Evolutionary conservation across 352 stramenopile genomes (phyloP).

Genomic region (Globisporangium recalcitrans): DNA sequence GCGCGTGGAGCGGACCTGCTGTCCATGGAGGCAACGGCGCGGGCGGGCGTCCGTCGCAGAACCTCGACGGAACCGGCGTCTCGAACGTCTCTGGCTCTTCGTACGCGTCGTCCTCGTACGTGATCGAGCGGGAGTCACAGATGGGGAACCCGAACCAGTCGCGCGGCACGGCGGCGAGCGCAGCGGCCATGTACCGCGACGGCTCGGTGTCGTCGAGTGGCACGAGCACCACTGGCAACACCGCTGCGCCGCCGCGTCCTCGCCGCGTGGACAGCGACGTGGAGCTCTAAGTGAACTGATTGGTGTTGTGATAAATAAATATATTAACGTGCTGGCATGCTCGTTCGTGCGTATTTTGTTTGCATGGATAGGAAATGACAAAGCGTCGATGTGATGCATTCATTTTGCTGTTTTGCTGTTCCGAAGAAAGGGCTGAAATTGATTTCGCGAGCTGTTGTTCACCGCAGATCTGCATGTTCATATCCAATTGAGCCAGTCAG

Average conservation of each 20-base stretch:
- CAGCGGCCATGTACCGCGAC: conserved; percentile 12
- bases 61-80: conserved; percentile 12
- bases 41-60: conserved; percentile 13
- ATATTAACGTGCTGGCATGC: neutral
- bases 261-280: conserved; percentile 59
- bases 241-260: conserved; percentile 12
- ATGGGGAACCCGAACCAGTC: conserved; percentile 23
- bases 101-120: conserved; percentile 20
- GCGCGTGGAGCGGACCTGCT: conserved; percentile 14
- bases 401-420: no score
- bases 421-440: neutral
- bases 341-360: no score
- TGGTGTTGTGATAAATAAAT: neutral
- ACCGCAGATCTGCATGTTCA: neutral
- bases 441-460: neutral
- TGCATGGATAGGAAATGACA: neutral
- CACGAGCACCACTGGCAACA: neutral
- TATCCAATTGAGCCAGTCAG: no score
- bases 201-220: conserved; percentile 19
- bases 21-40: neutral
- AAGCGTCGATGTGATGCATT: neutral
- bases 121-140: conserved; percentile 16
- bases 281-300: conserved; percentile 34
- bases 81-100: conserved; percentile 19
- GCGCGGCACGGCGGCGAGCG: conserved; percentile 20